phyloP scores from a whole-genome alignment of 2,329 filamentous ascomycete genomes.

The Volutella citrinella region DNA sequence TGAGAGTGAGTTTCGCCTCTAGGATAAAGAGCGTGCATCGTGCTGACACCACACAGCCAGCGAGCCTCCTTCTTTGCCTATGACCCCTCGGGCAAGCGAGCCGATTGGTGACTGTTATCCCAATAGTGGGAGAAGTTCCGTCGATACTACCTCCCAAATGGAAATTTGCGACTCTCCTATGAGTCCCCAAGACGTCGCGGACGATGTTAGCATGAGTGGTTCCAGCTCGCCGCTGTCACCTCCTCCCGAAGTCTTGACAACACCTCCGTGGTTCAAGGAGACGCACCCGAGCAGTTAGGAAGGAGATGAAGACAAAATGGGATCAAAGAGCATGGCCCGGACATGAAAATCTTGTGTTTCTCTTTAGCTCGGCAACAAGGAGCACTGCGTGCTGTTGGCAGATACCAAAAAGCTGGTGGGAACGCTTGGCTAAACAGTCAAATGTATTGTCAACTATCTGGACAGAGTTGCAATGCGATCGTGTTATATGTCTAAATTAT shows the following conservation, averaged over 20 bases:
- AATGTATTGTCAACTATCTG: no score
- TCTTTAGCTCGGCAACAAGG: no score
- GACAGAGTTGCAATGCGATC: no score
- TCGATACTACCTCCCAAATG: background rate
- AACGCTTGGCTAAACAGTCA: no score
- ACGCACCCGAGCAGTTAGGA: background rate
- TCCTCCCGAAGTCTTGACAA: constrained; percentile 12
- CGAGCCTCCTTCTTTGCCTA: background rate
- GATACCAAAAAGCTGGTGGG: no score
- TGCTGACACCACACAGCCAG: background rate
- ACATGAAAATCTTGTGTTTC: background rate
- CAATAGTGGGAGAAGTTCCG: background rate
- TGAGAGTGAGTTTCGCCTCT: no score
- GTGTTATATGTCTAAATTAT: no score
- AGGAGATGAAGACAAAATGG: background rate
- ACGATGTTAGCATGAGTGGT: no score
- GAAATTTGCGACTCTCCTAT: background rate
- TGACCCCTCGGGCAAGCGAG: no score
- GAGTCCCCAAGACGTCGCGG: no score
- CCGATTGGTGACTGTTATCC: background rate
- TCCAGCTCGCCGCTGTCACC: constrained; percentile 13
- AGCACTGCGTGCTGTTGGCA: no score
- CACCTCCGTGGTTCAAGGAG: constrained; percentile 13
- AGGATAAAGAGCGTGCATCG: background rate
- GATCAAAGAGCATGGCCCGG: background rate